Evolutionary conservation across 805 yeast species (phyloP).

Genomic region (Yamadazyma sp.): DNA sequence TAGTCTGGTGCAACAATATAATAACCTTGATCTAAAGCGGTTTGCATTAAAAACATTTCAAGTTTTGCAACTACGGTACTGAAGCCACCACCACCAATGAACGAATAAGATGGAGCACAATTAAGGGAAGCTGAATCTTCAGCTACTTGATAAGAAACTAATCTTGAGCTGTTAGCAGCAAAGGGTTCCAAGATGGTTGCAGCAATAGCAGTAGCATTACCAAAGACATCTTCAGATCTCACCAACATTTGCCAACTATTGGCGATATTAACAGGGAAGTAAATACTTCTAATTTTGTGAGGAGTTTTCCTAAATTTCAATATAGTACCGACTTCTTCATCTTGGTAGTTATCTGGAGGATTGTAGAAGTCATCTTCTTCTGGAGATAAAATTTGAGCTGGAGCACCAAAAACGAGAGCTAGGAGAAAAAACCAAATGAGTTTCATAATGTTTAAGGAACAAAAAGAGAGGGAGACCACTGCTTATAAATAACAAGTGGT

Average conservation of each 20-base stretch:
- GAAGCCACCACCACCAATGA: slow-evolving; percentile 17
- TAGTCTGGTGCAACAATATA: slow-evolving; percentile 33
- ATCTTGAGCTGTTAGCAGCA: slow-evolving; percentile 22
- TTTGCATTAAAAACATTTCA: slow-evolving; percentile 17
- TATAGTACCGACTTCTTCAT: slow-evolving; percentile 19
- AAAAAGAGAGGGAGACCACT: no score
- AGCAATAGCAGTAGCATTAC: slow-evolving; percentile 22
- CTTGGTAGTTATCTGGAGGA: slow-evolving; percentile 20
- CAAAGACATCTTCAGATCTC: slow-evolving; percentile 22
- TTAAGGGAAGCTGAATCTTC: slow-evolving; percentile 24
- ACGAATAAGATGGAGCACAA: slow-evolving; percentile 27
- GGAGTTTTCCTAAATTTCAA: slow-evolving; percentile 21
- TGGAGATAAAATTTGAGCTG: slow-evolving; percentile 10
- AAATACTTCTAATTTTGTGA: slow-evolving; percentile 14
- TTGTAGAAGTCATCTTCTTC: slow-evolving; percentile 23
- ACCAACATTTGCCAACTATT: slow-evolving; percentile 22
- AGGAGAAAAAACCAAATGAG: slow-evolving; percentile 7
- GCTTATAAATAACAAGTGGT: no score
- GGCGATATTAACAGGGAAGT: slow-evolving; percentile 18
- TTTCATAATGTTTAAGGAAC: no score
- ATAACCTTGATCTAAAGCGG: slow-evolving; percentile 27
- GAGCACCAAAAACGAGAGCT: slow-evolving; percentile 7
- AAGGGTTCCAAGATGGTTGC: slow-evolving; percentile 27
- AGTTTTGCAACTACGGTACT: slow-evolving; percentile 13
- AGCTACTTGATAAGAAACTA: slow-evolving; percentile 26